Conservation (phyloP, 208 protist genomes). For the Vickermania ingenoplastis region DNA sequence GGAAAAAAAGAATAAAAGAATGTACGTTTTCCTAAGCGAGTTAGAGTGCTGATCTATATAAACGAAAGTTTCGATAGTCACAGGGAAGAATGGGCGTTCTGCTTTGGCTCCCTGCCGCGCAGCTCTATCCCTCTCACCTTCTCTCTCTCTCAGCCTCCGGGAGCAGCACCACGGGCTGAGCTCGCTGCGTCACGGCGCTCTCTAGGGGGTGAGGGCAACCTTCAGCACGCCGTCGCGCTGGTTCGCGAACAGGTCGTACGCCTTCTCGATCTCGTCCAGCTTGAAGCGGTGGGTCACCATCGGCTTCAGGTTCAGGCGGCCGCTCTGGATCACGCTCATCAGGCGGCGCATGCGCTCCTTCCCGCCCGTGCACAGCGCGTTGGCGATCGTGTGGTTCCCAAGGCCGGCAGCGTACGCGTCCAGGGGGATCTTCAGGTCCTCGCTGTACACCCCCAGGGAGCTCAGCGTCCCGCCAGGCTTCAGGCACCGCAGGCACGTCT, state of each 20-base stretch:
- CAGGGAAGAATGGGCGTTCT: too few relatives aligned
- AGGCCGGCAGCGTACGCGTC: conserved; percentile 20
- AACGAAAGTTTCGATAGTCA: too few relatives aligned
- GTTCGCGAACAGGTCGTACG: conserved; percentile 22
- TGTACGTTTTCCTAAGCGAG: too few relatives aligned
- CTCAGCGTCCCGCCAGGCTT: conserved; percentile 22
- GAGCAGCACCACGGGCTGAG: too few relatives aligned
- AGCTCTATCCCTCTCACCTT: too few relatives aligned
- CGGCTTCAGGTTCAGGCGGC: conserved; percentile 12
- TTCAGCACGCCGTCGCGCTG: conserved; percentile 25
- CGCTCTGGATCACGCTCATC: conserved; percentile 14
- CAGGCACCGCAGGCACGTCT: conserved; percentile 16
- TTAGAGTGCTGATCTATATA: too few relatives aligned
- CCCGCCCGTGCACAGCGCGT: conserved; percentile 10
- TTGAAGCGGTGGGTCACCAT: conserved; percentile 24
- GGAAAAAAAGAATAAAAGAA: too few relatives aligned
- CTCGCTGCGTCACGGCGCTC: too few relatives aligned
- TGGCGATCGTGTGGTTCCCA: conserved; percentile 12
- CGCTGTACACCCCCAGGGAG: conserved; percentile 25
- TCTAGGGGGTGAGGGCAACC: conserved; percentile 15
- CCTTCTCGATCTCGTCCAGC: conserved; percentile 20
- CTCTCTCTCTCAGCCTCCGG: too few relatives aligned
- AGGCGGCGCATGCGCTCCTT: conserved; percentile 17
- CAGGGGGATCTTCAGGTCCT: conserved; percentile 13
- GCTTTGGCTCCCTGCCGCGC: too few relatives aligned